phyloP scores from a whole-genome alignment of 2,329 filamentous ascomycete genomes.

The Tympanopsis confertula region DNA sequence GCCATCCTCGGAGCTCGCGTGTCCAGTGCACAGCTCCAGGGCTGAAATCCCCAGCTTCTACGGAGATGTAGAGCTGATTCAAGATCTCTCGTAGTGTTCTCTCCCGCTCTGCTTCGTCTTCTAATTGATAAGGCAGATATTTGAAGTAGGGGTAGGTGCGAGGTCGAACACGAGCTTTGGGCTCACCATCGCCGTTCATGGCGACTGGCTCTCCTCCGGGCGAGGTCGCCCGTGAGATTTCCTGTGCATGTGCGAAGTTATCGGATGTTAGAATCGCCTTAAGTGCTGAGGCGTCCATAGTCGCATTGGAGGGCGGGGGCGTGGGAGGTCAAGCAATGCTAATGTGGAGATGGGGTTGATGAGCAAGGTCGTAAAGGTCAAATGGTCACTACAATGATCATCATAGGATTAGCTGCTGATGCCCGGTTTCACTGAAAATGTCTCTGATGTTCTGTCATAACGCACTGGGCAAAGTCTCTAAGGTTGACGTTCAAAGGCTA shows the following conservation, averaged over 20 bases:
- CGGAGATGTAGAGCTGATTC: constrained; percentile 82
- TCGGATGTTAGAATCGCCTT: neutral
- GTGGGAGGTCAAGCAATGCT: neutral
- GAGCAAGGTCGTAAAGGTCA: too few relatives aligned
- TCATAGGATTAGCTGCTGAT: too few relatives aligned
- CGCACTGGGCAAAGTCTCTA: too few relatives aligned
- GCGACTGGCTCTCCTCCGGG: neutral
- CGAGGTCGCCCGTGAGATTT: neutral
- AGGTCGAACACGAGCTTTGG: constrained; percentile 58
- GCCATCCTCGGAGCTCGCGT: constrained; percentile 86
- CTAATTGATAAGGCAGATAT: constrained; percentile 79
- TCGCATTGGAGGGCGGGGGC: neutral
- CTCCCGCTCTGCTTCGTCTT: constrained; percentile 68
- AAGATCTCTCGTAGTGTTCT: constrained; percentile 75
- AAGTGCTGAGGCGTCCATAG: neutral
- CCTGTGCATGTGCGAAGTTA: neutral
- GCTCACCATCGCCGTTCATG: constrained; percentile 21
- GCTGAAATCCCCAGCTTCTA: constrained; percentile 86
- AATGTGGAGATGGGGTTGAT: too few relatives aligned
- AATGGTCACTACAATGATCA: too few relatives aligned
- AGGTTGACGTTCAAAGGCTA: too few relatives aligned
- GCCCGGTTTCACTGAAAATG: too few relatives aligned
- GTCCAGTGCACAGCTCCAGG: constrained; percentile 95
- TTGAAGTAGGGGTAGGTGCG: constrained; percentile 88
- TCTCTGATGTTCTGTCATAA: too few relatives aligned